Evolutionary conservation across 2,329 filamentous ascomycete species (phyloP).

Genomic region (Pseudogymnoascus sp.): DNA sequence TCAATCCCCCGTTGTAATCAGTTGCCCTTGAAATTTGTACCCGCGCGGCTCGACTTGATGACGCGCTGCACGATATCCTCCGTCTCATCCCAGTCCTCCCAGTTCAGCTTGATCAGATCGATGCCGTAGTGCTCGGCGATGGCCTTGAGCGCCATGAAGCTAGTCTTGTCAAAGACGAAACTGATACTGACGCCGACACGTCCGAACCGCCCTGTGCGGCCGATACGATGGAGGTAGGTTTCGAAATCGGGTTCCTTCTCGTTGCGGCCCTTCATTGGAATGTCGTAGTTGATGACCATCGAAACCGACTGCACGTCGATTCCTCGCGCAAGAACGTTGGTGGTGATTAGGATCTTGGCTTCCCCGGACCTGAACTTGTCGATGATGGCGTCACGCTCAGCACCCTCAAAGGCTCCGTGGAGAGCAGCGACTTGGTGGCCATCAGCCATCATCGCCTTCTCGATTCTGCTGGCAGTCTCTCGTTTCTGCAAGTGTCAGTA

Average conservation of each 20-base stretch:
- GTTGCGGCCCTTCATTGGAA: slow-evolving; percentile 64
- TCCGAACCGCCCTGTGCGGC: slow-evolving; percentile 91
- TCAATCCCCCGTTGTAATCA: background rate
- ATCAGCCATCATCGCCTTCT: slow-evolving; percentile 75
- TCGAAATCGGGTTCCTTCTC: slow-evolving; percentile 83
- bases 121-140: slow-evolving; percentile 77
- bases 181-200: slow-evolving; percentile 93
- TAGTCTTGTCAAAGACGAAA: slow-evolving; percentile 80
- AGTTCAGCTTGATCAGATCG: slow-evolving; percentile 70
- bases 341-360: slow-evolving; percentile 95
- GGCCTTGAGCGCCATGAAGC: slow-evolving; percentile 67
- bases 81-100: slow-evolving; percentile 82
- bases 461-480: slow-evolving; percentile 75
- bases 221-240: slow-evolving; percentile 96
- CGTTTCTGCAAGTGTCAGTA: slow-evolving; percentile 51
- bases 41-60: slow-evolving; percentile 61
- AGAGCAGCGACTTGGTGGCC: slow-evolving; percentile 87
- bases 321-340: slow-evolving; percentile 90
- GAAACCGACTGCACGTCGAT: slow-evolving; percentile 91
- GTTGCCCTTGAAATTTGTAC: slow-evolving; percentile 36
- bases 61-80: slow-evolving; percentile 74
- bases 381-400: slow-evolving; percentile 73
- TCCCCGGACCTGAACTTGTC: slow-evolving; percentile 77
- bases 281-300: slow-evolving; percentile 97
- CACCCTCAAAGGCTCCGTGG: slow-evolving; percentile 79